Base-by-base conservation (phyloP, 495 filamentous ascomycete genomes). In the Neurospora sp. region DNA sequence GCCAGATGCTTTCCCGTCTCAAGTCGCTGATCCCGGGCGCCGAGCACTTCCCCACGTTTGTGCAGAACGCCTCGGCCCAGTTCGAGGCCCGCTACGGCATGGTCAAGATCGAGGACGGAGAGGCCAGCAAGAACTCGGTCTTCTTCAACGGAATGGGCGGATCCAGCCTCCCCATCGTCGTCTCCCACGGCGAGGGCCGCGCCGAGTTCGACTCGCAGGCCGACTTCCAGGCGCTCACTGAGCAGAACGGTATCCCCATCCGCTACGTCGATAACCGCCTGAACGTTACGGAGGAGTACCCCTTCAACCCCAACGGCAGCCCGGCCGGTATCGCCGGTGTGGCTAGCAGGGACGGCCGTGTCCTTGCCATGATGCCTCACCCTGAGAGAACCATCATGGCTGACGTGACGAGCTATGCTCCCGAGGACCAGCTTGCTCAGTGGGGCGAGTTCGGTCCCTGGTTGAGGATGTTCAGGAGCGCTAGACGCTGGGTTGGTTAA, bases 321-420 rank as follows among this genome's bases (percentile, higher is more conserved):
- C 92, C 93, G 12, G 87, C 88, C 48, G 96, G 94, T 78, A 91
- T 98, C 76, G 92, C 96, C 2, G 94, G 90, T 76, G 89, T 98
- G 1, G 86, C 89, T 65, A 95, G 87, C 76, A 84, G 82, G 70
- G 91, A 98, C 79, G 96, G 96, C 2, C 88, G 96, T 73, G 93
- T 97, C 1, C 77, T 98, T 76, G 94, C 93, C 10, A 89, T 98
- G 84, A 98, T 98, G 95, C 96, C 96, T 76, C 95, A 98, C 83
- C 94, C 94, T 9, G 95, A 98, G 83, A 87, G 95, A 7, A 97
- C 94, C n/a, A 87, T 97, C 40, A 81, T 97, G 84, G 90, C 86
- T 73, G 92, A 94, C 74, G 90, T 94, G 75, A 91, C 86, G 40
- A 94, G 92, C 79, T 98, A 90, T 76, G 79, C 92, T 69, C 91